Base-by-base conservation (phyloP, 148 eudicot species). In the Fagopyrum homotropicum region DNA sequence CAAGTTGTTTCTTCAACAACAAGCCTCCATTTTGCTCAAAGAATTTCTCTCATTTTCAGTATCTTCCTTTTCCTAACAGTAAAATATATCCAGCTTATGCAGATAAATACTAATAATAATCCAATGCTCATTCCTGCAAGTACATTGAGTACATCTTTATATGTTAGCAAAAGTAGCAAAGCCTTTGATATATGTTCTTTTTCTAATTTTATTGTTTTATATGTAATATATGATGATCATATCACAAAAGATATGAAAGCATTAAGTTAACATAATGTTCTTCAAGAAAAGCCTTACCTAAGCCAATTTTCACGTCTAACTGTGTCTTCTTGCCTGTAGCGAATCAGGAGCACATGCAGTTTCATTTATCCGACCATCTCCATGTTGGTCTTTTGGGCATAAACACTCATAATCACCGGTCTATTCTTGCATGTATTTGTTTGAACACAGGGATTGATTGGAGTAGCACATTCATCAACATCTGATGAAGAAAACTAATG, bases 311-410 rank as follows among this genome's bases (percentile, higher is more conserved):
- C 12, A 35, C 59, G 44, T 19, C 73, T 26, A 59, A 47, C 4
- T 59, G 70, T 57, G 76, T 35, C 40, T 35, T 35, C 40, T 35
- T 35, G 40, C 40, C 40, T 35, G 40, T 35, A 2, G 40, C 40
- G 40, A 1, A 35, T 35, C 40, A 72, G 40, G 45, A 10, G 52
- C 44, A 60, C 80, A 77, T 9, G 72, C 50, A 4, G 35, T 77
- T 11, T 75, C 75, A 26, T 46, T 4, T 54, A 59, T 77, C 8
- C 59, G 45, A 40, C 83, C 83, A 74, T 81, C 75, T 1, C 83
- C 83, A 7, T 44, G 72, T 61, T 77, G 45, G 5, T 63, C 77
- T 45, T 69, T 68, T 12, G 83, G 83, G 52, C 83, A 81, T 10
- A 75, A 45, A 45, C 82, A 80, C 22, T 1, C 76, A 55, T 35